A percentile compares a stretch with the other conserved stretches of the same genome.
These are phyloP conservation scores for Arthroderma sp. DNA, from an alignment of 2,329 filamentous ascomycete species.

Conservation along the genomic window DNA sequence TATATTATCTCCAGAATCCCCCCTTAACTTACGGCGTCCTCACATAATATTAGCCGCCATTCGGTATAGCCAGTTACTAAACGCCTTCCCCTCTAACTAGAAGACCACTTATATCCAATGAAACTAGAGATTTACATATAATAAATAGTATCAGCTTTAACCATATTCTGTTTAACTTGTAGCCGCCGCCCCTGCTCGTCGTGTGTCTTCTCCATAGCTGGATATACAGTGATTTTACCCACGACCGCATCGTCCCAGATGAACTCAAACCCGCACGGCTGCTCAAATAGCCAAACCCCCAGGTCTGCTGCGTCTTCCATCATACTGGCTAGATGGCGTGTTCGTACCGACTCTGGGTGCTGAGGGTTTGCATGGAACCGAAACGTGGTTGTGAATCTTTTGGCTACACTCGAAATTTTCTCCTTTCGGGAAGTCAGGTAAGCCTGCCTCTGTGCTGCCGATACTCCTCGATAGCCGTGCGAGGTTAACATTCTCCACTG, in stretches of 20 bases:
- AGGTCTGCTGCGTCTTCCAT: conserved; percentile 16
- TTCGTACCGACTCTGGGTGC: conserved; percentile 13
- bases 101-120: too few species aligned
- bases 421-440: conserved; percentile 1
- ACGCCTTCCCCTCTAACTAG: too few species aligned
- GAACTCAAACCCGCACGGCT: conserved; percentile 20
- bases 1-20: too few species aligned
- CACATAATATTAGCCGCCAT: too few species aligned
- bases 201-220: conserved; percentile 15
- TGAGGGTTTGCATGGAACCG: conserved; percentile 14
- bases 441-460: neutral
- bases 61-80: too few species aligned
- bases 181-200: conserved; percentile 18
- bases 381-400: conserved; percentile 17
- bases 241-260: neutral
- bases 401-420: neutral
- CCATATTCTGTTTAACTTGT: conserved; percentile 12
- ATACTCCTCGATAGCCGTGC: conserved; percentile 11
- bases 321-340: conserved; percentile 17
- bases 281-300: conserved; percentile 21
- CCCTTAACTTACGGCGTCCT: too few species aligned
- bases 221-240: conserved; percentile 11
- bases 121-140: neutral
- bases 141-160: conserved; percentile 5
- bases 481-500: conserved; percentile 23